A percentile compares a stretch with the other conserved stretches of the same genome.
Evolutionary conservation across 2,329 filamentous ascomycete genomes (phyloP).

Genomic region (Fusarium nisikadoi): DNA sequence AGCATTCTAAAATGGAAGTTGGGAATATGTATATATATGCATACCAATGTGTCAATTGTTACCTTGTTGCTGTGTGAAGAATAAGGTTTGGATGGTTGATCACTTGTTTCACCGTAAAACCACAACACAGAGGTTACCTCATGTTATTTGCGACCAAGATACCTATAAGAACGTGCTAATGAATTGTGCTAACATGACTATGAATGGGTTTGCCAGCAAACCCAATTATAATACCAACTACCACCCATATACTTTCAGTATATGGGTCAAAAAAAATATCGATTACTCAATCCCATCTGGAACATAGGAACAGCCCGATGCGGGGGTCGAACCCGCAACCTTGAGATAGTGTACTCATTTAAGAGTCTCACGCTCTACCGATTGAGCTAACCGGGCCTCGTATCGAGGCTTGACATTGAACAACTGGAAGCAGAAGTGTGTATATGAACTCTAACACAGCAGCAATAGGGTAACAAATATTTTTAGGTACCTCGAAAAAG

Average conservation of each 20-base stretch:
- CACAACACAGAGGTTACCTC: background rate
- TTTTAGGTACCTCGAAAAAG: background rate
- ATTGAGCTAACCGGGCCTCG: conserved; percentile 54
- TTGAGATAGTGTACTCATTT: conserved; percentile 58
- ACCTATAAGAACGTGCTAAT: background rate
- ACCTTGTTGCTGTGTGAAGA: background rate
- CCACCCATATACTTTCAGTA: too few relatives aligned
- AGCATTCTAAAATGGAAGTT: background rate
- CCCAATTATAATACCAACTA: background rate
- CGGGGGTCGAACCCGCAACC: conserved; percentile 66
- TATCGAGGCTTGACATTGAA: conserved; percentile 7
- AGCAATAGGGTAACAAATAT: too few relatives aligned
- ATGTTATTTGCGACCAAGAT: background rate
- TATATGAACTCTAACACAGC: background rate
- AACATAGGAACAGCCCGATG: conserved; percentile 49
- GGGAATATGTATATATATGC: too few relatives aligned
- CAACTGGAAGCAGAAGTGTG: fast-evolving
- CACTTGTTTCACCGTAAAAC: background rate
- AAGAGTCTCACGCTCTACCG: conserved; percentile 78
- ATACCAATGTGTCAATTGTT: background rate
- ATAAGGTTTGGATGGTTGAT: background rate
- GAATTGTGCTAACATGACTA: background rate
- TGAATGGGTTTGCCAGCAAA: background rate
- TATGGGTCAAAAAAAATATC: background rate
- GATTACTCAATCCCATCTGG: conserved; percentile 20